Evolutionary conservation across 2,329 filamentous ascomycete genomes (phyloP).

Genomic region (Calonectria leucothoes): DNA sequence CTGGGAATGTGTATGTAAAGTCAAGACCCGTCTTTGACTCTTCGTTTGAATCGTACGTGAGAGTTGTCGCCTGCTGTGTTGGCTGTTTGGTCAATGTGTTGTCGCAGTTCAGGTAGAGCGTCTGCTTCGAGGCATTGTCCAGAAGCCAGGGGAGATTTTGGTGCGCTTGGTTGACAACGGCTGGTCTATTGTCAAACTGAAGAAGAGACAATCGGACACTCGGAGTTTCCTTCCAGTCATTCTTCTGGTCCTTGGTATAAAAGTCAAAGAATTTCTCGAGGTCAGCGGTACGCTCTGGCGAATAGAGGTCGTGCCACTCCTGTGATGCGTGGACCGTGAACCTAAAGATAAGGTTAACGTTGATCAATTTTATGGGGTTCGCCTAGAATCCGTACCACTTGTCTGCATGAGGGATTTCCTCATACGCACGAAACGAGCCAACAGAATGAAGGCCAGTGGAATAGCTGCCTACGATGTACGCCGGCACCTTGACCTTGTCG

Average conservation of each 20-base stretch:
- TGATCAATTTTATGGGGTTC: not conserved
- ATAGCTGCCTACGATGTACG: not conserved
- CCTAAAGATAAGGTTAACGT: not conserved
- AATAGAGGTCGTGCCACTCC: not conserved
- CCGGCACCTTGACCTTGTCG: not conserved
- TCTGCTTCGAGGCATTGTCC: not conserved
- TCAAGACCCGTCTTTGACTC: not conserved
- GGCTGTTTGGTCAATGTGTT: not conserved
- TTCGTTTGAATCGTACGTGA: not conserved
- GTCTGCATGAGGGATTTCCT: not conserved
- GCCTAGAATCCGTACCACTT: not conserved
- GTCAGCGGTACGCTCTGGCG: not conserved
- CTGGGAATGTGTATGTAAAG: not conserved
- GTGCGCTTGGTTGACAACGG: not conserved
- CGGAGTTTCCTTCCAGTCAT: not conserved
- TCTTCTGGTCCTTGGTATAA: not conserved
- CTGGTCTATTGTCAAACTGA: not conserved
- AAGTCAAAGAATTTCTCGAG: not conserved
- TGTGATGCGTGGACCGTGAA: not conserved
- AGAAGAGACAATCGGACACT: not conserved
- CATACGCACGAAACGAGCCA: not conserved
- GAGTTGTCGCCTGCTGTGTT: not conserved
- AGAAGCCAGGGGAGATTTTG: not conserved
- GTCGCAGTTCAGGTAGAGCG: not conserved
- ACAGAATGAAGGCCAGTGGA: not conserved